phyloP scores from a whole-genome alignment of 2,329 filamentous ascomycete genomes.

The Colletotrichum euphorbiae region DNA sequence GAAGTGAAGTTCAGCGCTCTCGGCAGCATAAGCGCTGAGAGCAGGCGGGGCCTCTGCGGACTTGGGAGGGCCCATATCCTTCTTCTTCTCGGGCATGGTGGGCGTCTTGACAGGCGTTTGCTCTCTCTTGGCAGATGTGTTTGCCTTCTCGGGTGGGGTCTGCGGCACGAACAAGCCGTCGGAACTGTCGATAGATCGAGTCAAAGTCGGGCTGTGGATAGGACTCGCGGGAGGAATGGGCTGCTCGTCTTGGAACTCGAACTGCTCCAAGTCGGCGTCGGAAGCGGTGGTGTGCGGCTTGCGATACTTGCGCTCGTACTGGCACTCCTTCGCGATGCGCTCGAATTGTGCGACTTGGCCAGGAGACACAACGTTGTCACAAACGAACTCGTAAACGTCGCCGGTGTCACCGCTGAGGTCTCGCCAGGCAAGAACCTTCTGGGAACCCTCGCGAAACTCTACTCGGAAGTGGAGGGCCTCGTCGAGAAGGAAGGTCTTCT shows the following conservation, averaged over 20 bases:
- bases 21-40: conserved; percentile 78
- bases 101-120: conserved; percentile 45
- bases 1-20: conserved; percentile 87
- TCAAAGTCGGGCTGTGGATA: conserved; percentile 67
- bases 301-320: conserved; percentile 96
- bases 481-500: conserved; percentile 97
- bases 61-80: conserved; percentile 57
- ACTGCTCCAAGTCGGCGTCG: conserved; percentile 82
- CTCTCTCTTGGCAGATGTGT: conserved; percentile 60
- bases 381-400: conserved; percentile 98
- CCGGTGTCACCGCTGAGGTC: conserved; percentile 93
- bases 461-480: conserved; percentile 88
- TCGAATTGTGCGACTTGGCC: conserved; percentile 84
- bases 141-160: conserved; percentile 58
- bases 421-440: conserved; percentile 92
- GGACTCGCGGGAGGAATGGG: conserved; percentile 74
- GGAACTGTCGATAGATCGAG: conserved; percentile 66
- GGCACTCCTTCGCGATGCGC: conserved; percentile 87
- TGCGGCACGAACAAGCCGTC: conserved; percentile 61
- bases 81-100: conserved; percentile 49
- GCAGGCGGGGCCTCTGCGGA: conserved; percentile 76
- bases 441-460: conserved; percentile 81
- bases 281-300: conserved; percentile 83
- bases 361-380: conserved; percentile 77
- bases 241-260: conserved; percentile 77